Evolutionary conservation across 1,284 basidiomycete species (phyloP), one percentile per base, ranked within the genome.

Genomic region (Sphaerobolus stellatus): DNA sequence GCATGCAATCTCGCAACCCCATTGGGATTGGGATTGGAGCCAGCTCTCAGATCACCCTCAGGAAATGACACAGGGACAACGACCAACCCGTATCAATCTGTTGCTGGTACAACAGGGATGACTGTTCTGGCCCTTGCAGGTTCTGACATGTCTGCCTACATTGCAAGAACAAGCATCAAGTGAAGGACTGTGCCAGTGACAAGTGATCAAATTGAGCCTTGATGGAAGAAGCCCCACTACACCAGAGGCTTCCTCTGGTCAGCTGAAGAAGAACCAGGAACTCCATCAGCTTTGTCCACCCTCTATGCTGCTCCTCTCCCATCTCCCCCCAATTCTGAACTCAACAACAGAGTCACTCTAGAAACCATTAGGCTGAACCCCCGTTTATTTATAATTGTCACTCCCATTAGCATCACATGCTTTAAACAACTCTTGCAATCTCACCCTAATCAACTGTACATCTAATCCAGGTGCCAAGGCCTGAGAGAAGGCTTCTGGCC

Each of bases 401-500:
- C 70, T 0, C 71, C 75, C 0, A 66, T 76, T 40, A 64, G 73
- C 13, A 61, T 73, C 24, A 62, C 69, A 16, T 22, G 27, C 0
- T 65, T 75, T 28, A 56, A 66, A 48, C 1, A 11, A 0, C 51
- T 69, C 0, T 54, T 72, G 0, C 1, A 11, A 0, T 20, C 50
- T 3, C 72, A 74, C n/a, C 73, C 70, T 0, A 73, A 72, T 34
- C 65, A 52, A 5, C 56, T 58, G 2, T 67, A 71, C 34, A 67
- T 72, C 2, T 4, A 60, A 5, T 71, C 68, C 0, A 62, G 71
- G 0, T 49, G 43, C 18, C 20, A 1, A 53, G 60, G 0, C 53
- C n/a, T n/a, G n/a, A n/a, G n/a, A n/a, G n/a, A 68, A 16, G 70
- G 72, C 6, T 71, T 71, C 44, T 74, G 71, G 72, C 71, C 71